Conservation (phyloP, 1,284 basidiomycete genomes). For the Sporisorium sorghi region DNA sequence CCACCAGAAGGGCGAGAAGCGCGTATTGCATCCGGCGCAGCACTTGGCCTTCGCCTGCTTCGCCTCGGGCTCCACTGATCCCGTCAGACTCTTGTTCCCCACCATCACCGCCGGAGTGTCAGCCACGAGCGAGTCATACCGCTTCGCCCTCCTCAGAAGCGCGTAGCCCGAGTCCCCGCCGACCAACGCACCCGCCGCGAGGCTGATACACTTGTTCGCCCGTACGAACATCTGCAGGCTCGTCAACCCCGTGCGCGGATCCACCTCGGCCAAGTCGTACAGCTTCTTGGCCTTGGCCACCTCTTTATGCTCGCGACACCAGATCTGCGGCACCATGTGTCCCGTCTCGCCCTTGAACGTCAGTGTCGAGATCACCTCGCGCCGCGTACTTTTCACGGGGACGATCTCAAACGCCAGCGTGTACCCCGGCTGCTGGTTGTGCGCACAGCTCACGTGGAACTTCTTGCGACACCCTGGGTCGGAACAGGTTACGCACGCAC, state of each 20-base stretch:
- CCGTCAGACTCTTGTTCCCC: constrained; percentile 6
- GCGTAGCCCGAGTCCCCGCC: constrained; percentile 53
- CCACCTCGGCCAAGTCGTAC: constrained; percentile 84
- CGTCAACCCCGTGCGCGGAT: constrained; percentile 82
- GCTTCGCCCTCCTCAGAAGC: constrained; percentile 56
- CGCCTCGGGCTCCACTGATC: not conserved
- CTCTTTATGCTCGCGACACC: constrained; percentile 84
- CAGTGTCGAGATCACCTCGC: constrained; percentile 73
- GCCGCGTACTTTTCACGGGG: constrained; percentile 73
- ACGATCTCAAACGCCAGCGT: constrained; percentile 91
- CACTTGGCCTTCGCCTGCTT: constrained; percentile 3
- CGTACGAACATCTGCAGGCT: constrained; percentile 85
- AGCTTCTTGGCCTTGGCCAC: constrained; percentile 75
- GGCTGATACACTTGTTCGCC: constrained; percentile 80
- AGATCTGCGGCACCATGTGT: constrained; percentile 82
- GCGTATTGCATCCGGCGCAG: constrained; percentile 35
- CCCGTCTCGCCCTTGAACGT: constrained; percentile 90
- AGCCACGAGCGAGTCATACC: constrained; percentile 39
- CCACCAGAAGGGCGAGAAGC: constrained; percentile 55
- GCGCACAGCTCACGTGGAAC: constrained; percentile 91
- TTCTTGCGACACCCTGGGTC: constrained; percentile 78
- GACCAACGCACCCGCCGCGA: constrained; percentile 3
- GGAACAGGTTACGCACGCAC: constrained; percentile 84
- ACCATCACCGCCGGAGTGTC: not conserved
- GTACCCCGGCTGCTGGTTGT: constrained; percentile 76